Conservation (phyloP, 345 rosid species). For the Salix arbutifolia region DNA sequence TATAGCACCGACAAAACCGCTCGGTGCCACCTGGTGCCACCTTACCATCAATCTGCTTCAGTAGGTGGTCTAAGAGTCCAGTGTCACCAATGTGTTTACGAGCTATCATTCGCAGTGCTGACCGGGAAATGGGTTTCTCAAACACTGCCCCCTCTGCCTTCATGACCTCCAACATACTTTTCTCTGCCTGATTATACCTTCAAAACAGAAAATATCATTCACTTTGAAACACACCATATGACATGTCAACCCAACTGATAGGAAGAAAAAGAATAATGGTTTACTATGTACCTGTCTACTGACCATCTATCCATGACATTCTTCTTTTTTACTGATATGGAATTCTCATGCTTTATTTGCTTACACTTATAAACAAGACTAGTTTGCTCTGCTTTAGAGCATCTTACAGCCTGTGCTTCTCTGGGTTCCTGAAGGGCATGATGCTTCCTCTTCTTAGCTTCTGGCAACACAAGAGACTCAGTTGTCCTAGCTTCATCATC, state of each 20-base stretch:
- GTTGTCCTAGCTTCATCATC: slow-evolving; percentile 23
- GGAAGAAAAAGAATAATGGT: background rate
- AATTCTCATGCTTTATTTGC: slow-evolving; percentile 25
- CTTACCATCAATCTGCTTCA: slow-evolving; percentile 87
- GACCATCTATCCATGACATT: slow-evolving; percentile 54
- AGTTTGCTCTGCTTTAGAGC: slow-evolving; percentile 11
- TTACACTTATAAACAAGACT: slow-evolving; percentile 11
- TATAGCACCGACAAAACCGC: slow-evolving; percentile 79
- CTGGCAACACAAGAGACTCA: slow-evolving; percentile 25
- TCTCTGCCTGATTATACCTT: slow-evolving; percentile 69
- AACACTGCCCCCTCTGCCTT: slow-evolving; percentile 70
- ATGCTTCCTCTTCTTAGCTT: slow-evolving; percentile 37
- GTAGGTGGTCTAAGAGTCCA: slow-evolving; percentile 86
- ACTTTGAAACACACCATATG: background rate
- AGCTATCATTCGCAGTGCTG: slow-evolving; percentile 52
- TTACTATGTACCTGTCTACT: slow-evolving; percentile 47
- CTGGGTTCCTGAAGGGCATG: slow-evolving; percentile 17
- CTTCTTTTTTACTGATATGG: slow-evolving; percentile 10
- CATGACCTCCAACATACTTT: slow-evolving; percentile 58
- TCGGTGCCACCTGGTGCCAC: slow-evolving; percentile 81
- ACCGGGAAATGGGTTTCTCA: slow-evolving; percentile 61
- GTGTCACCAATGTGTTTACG: slow-evolving; percentile 80
- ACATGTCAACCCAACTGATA: background rate
- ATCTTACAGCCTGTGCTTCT: slow-evolving; percentile 26
- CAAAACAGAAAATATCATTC: slow-evolving; percentile 9